Conservation (phyloP, 345 rosid species). For the Adansonia digitata region DNA sequence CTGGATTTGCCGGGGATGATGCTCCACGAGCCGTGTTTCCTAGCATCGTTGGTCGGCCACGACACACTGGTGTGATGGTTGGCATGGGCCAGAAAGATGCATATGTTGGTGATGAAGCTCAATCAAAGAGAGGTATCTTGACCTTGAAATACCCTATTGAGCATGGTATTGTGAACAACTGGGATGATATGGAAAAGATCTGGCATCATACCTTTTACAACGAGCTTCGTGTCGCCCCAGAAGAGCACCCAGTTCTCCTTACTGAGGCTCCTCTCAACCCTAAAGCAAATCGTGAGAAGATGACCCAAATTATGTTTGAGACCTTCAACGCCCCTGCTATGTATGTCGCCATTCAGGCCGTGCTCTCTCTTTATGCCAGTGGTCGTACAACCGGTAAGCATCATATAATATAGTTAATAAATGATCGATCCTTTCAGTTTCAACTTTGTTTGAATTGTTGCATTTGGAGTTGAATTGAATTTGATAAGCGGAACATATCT, state of each 20-base stretch:
- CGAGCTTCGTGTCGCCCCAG: constrained; percentile 76
- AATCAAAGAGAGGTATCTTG: constrained; percentile 67
- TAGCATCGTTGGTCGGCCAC: constrained; percentile 77
- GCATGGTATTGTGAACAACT: constrained; percentile 91
- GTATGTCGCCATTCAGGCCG: constrained; percentile 93
- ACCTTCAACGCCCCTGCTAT: constrained; percentile 91
- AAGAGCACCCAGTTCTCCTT: constrained; percentile 69
- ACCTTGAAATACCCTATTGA: constrained; percentile 79
- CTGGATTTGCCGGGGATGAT: constrained; percentile 70
- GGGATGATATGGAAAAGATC: constrained; percentile 97
- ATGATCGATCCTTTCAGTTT: neutral
- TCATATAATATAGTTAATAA: neutral
- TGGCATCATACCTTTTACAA: constrained; percentile 96
- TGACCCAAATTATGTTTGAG: constrained; percentile 97
- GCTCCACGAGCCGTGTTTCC: constrained; percentile 66
- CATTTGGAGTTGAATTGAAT: too few relatives aligned
- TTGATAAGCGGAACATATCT: neutral
- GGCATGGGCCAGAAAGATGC: constrained; percentile 89
- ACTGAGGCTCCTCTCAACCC: constrained; percentile 78
- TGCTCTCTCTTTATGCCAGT: constrained; percentile 68
- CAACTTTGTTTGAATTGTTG: neutral
- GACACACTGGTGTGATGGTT: constrained; percentile 90
- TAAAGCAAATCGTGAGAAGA: constrained; percentile 77
- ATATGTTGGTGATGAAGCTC: constrained; percentile 89
- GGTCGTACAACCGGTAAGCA: constrained; percentile 69